Evolutionary conservation across 2,329 filamentous ascomycete genomes (phyloP).

Genomic region (Aspergillus fijiensis): DNA sequence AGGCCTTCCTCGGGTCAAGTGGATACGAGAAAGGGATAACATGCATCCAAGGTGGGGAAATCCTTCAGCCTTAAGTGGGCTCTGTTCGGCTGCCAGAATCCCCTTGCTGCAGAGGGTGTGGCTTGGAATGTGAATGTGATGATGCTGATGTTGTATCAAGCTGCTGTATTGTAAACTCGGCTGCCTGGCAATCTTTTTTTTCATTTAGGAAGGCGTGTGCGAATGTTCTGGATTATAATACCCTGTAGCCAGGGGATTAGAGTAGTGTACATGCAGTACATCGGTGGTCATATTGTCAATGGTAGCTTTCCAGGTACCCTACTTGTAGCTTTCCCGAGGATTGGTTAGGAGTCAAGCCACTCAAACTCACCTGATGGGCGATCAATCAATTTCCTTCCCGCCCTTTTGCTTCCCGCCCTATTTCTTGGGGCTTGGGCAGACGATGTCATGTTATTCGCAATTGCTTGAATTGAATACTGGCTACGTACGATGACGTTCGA

Average conservation of each 20-base stretch:
- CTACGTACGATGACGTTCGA: not conserved
- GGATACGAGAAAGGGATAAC: not conserved
- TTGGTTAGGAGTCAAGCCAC: not conserved
- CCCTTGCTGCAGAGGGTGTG: not conserved
- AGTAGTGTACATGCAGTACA: not conserved
- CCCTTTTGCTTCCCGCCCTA: not conserved
- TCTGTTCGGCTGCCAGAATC: no score
- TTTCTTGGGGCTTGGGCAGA: not conserved
- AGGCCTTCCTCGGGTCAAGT: not conserved
- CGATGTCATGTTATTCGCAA: constrained; percentile 19
- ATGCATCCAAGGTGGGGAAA: not conserved
- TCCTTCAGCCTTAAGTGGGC: not conserved
- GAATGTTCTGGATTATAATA: no score
- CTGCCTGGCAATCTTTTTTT: not conserved
- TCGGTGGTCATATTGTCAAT: not conserved
- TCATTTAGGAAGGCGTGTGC: no score
- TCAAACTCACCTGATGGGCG: not conserved
- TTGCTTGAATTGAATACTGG: not conserved
- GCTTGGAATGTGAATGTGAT: not conserved
- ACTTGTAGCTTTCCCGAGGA: not conserved
- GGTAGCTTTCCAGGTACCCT: not conserved
- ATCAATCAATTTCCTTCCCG: not conserved
- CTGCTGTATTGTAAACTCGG: not conserved
- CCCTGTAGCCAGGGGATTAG: no score
- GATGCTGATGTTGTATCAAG: not conserved